Evolutionary conservation across 768 basidiomycete genomes (phyloP), one percentile per base, ranked within the genome.

Genomic region (Suillus ampliporus): DNA sequence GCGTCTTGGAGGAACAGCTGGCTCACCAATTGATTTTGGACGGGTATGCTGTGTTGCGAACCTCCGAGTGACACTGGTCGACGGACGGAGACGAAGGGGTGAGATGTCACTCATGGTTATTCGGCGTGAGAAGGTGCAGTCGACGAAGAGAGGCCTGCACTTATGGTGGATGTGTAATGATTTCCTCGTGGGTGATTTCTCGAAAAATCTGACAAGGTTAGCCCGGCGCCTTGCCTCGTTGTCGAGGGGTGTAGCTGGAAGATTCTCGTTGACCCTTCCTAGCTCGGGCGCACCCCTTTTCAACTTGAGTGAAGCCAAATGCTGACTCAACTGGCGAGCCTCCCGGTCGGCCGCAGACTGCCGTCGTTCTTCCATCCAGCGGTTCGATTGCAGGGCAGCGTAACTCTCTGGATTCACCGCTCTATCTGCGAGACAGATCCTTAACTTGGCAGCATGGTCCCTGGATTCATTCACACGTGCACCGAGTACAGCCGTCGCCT

Each of bases 311-410:
- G 65, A 70, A 46, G 67, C 64, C 38, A 84, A 67, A 41, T 79
- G 78, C 63, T 76, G 73, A 60, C 72, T 72, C 61, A 83, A 61
- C 28, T 60, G 63, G 65, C 78, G 74, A 34, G 76, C 71, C 60
- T 84, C 76, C 54, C 77, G 67, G 60, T 77, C 73, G 21, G 77
- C 75, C 23, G 72, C 76, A 35, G 65, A 58, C 59, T 78, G 77
- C 61, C 79, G 74, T 64, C 78, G 78, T 65, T 87, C 85, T 63
- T 82, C 81, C 72, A 80, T 74, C 84, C 84, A 86, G 35, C 82
- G 79, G 54, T 84, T 78, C 1, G 77, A 78, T 62, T 84, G 79
- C 44, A 83, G 71, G 10, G 77, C 63, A 61, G 73, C 71, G 61
- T 78, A 82, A 19, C 65, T 65, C 7, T 63, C 68, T 1, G 81